A percentile compares a stretch with the other conserved stretches of the same genome.
phyloP scores from a whole-genome alignment of 2,329 filamentous ascomycete genomes.

The Orbilia javanica region DNA sequence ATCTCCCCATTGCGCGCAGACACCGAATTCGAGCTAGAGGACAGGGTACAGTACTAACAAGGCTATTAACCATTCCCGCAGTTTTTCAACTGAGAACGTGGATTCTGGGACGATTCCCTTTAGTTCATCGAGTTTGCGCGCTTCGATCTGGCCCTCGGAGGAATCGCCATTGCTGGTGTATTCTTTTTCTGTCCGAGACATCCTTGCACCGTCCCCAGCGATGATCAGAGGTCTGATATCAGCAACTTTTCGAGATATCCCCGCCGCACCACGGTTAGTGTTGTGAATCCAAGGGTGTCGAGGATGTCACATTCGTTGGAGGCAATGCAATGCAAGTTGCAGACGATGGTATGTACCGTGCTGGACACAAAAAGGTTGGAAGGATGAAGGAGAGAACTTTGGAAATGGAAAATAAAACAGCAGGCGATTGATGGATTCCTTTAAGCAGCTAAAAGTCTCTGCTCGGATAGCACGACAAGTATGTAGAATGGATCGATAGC shows the following conservation, averaged over 20 bases:
- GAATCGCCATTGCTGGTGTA: constrained; percentile 61
- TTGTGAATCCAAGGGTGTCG: constrained; percentile 3
- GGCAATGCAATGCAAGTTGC: not conserved
- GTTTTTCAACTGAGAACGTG: constrained; percentile 61
- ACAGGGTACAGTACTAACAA: constrained; percentile 59
- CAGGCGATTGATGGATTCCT: constrained; percentile 5
- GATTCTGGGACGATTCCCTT: constrained; percentile 58
- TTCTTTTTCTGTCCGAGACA: constrained; percentile 43
- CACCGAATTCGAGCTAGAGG: not conserved
- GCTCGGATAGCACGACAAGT: constrained; percentile 2
- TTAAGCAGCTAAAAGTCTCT: not conserved
- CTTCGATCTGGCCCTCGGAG: constrained; percentile 61
- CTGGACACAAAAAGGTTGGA: not conserved
- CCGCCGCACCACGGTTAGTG: constrained; percentile 22
- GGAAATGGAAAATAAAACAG: not conserved
- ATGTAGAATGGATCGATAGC: constrained; percentile 7
- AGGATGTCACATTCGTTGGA: constrained; percentile 38
- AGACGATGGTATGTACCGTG: not conserved
- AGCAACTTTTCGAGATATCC: constrained; percentile 16
- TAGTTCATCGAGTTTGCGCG: constrained; percentile 40
- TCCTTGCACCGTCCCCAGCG: constrained; percentile 17
- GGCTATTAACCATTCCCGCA: constrained; percentile 62
- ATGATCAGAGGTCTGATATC: constrained; percentile 6
- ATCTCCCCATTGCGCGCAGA: not conserved
- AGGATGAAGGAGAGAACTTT: not conserved